Base-by-base conservation (phyloP, 768 basidiomycete species). In the Amanita rimosa region DNA sequence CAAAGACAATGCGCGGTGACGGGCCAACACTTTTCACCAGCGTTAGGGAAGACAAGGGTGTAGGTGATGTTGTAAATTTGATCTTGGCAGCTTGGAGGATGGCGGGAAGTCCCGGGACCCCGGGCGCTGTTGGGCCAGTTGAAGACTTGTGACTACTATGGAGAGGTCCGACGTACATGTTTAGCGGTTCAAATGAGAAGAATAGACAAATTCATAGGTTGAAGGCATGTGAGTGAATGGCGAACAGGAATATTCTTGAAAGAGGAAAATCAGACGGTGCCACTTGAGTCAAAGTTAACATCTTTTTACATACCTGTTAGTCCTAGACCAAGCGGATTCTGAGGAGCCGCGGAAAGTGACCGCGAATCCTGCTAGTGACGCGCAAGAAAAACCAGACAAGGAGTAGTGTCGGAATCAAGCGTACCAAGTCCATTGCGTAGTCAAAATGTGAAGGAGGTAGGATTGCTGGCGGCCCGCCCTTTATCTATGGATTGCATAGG, bases 21-120 rank as follows among this genome's bases (percentile, higher is more conserved):
- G 95, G 95, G 0, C 95, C 95, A 2, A 99, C 95, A 0, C 58
- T 97, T 16, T 98, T 99, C 64, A 76, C 86, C 0, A 87, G 85
- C 55, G 78, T 99, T 49, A 82, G 85, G 59, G 72, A 88, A 51
- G 72, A 70, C 24, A 80, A 76, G 50, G 91, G 91, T 0, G 80
- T 97, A 1, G 79, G 85, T 27, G 88, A 93, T 53, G 76, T 95
- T 6, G 77, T 83, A 13, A 78, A 81, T 33, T 72, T 97, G 29
- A 76, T 97, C 53, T 66, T 93, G 19, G 83, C 82, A 10, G 91
- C 91, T n/a, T 97, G 94, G 95, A 78, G 76, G 62, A 69, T 76
- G 14, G 84, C 87, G 9, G 85, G 87, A 13, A 79, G 79, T 55
- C 87, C 87, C 2, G 86, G 86, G 4, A 73, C 62, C 47, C 61